Conservation (phyloP, 352 stramenopile species). For the Globisporangium cylindrosporum region DNA sequence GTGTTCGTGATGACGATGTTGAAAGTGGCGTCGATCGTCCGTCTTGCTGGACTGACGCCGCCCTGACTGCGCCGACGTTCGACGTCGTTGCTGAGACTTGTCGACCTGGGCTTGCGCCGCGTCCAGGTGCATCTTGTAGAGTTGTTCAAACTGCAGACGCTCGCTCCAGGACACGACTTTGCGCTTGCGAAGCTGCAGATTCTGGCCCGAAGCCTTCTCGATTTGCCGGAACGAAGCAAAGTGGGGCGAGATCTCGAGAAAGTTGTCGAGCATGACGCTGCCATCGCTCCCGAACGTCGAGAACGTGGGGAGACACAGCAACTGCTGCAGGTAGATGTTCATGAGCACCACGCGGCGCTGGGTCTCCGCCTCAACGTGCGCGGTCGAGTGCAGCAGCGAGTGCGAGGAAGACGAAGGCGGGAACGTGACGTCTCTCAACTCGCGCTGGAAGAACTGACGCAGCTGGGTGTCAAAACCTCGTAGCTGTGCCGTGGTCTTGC, state of each 20-base stretch:
- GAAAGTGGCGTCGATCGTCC: constrained; percentile 1
- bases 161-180: constrained; percentile 51
- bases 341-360: constrained; percentile 35
- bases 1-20: constrained; percentile 18
- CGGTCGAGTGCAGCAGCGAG: constrained; percentile 24
- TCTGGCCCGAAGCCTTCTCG: constrained; percentile 43
- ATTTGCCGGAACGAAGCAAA: constrained; percentile 42
- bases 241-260: constrained; percentile 64
- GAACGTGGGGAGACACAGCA: constrained; percentile 51
- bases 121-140: constrained; percentile 50
- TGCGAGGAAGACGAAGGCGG: constrained; percentile 27
- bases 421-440: constrained; percentile 50
- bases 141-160: constrained; percentile 46
- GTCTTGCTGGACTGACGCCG: not conserved
- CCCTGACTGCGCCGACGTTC: constrained; percentile 1
- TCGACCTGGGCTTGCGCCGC: constrained; percentile 16
- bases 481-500: constrained; percentile 46
- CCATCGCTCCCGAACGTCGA: constrained; percentile 54
- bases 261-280: constrained; percentile 58
- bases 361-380: constrained; percentile 29
- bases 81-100: constrained; percentile 5
- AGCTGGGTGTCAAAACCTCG: constrained; percentile 52
- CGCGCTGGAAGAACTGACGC: constrained; percentile 35
- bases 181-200: constrained; percentile 44
- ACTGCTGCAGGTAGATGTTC: constrained; percentile 48